These are phyloP conservation scores for Aquanectria penicillioides DNA, from an alignment of 2,329 filamentous ascomycete genomes.

Conservation along the genomic window DNA sequence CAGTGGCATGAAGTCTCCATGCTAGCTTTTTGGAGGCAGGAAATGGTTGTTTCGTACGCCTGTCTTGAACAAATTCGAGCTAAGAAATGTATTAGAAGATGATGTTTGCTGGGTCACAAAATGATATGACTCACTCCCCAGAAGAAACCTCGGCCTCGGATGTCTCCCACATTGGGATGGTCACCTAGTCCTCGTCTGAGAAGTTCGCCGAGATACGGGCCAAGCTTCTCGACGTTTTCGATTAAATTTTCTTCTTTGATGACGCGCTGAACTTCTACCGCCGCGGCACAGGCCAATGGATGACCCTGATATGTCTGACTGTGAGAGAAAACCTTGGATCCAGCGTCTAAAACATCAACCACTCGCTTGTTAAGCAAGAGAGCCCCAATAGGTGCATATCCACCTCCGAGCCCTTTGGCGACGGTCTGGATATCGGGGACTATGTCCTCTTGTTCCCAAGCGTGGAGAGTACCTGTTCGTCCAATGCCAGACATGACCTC, in stretches of 20 bases:
- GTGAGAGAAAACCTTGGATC: conserved; percentile 18
- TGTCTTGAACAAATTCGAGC: conserved; percentile 35
- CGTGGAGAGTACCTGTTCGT: conserved; percentile 68
- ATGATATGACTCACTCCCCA: conserved; percentile 21
- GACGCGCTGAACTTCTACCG: conserved; percentile 41
- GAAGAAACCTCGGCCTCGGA: conserved; percentile 33
- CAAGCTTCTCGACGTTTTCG: conserved; percentile 27
- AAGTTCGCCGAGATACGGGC: conserved; percentile 24
- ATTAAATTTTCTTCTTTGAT: conserved; percentile 37
- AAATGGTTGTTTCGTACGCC: conserved; percentile 31
- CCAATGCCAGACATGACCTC: conserved; percentile 77
- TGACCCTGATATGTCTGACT: conserved; percentile 37
- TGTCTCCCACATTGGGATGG: conserved; percentile 32
- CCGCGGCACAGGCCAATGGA: conserved; percentile 40
- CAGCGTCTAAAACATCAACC: conserved; percentile 11
- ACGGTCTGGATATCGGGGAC: conserved; percentile 72
- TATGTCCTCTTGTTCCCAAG: conserved; percentile 69
- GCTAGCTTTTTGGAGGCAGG: too few species aligned
- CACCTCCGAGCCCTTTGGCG: conserved; percentile 69
- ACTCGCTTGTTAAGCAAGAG: conserved; percentile 19
- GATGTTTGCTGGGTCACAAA: neutral
- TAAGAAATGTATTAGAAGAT: neutral
- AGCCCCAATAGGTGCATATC: conserved; percentile 35
- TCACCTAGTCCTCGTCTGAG: conserved; percentile 31
- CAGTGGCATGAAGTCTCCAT: too few species aligned